These are phyloP conservation scores for Boletus subluridellus DNA, from an alignment of 1,284 basidiomycete species.

Conservation along the genomic window DNA sequence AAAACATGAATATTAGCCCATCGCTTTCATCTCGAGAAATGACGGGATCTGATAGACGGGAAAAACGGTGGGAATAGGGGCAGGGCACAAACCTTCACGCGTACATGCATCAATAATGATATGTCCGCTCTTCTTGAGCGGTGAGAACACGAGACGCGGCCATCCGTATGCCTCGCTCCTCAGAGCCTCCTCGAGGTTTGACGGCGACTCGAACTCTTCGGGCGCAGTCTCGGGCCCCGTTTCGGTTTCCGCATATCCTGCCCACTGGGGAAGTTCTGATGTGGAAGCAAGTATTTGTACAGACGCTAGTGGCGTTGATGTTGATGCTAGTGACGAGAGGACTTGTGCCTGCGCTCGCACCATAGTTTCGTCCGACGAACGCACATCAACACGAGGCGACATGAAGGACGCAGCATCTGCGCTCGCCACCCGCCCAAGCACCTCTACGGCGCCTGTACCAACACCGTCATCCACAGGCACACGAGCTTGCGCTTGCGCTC, in stretches of 20 bases:
- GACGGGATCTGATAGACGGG: background rate
- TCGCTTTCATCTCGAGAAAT: slow-evolving; percentile 7
- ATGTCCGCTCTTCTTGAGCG: slow-evolving; percentile 90
- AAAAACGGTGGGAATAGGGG: slow-evolving; percentile 7
- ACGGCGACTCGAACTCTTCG: slow-evolving; percentile 18
- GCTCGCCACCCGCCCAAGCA: slow-evolving; percentile 17
- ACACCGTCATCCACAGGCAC: slow-evolving; percentile 43
- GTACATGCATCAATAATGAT: slow-evolving; percentile 91
- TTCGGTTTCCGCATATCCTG: background rate
- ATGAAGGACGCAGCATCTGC: slow-evolving; percentile 18
- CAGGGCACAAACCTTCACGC: slow-evolving; percentile 56
- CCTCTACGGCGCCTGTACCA: slow-evolving; percentile 17
- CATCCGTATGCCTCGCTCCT: slow-evolving; percentile 73
- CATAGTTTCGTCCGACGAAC: slow-evolving; percentile 13
- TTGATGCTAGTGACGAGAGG: slow-evolving; percentile 5
- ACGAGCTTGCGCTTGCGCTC: slow-evolving; percentile 41
- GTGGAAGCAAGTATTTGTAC: slow-evolving; percentile 10
- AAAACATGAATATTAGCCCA: slow-evolving; percentile 25
- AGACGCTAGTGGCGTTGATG: slow-evolving; percentile 20
- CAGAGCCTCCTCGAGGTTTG: slow-evolving; percentile 48
- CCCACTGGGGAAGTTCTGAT: slow-evolving; percentile 1
- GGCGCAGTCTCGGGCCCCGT: slow-evolving; percentile 2
- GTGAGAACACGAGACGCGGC: slow-evolving; percentile 89
- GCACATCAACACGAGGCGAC: slow-evolving; percentile 30
- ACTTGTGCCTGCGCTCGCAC: slow-evolving; percentile 15